Conservation (phyloP, 2,329 filamentous ascomycete species). For the Aspergillus glaucus region DNA sequence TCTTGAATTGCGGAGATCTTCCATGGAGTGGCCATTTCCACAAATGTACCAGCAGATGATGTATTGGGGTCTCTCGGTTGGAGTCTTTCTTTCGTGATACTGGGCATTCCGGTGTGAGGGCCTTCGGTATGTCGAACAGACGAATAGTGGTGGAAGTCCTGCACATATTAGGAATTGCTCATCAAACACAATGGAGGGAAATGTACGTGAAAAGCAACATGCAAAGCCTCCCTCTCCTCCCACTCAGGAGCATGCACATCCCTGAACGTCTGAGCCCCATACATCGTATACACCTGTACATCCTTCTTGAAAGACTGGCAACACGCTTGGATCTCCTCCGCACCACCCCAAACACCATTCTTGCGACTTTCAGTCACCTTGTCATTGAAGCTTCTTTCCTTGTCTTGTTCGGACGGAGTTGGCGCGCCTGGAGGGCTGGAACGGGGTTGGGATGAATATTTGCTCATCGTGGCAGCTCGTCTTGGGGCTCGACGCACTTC, state of each 20-base stretch:
- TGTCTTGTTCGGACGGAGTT: conserved; percentile 45
- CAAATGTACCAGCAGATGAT: conserved; percentile 7
- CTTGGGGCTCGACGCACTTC: conserved; percentile 54
- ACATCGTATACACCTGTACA: conserved; percentile 53
- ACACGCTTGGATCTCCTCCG: conserved; percentile 63
- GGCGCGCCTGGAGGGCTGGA: conserved; percentile 39
- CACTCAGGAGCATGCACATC: conserved; percentile 37
- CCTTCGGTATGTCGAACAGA: conserved; percentile 57
- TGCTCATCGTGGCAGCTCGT: conserved; percentile 38
- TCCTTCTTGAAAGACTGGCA: conserved; percentile 55
- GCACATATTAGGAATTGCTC: conserved; percentile 12
- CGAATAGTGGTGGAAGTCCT: conserved; percentile 62
- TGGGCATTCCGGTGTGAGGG: conserved; percentile 51
- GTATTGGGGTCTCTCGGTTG: background rate
- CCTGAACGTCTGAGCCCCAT: conserved; percentile 38
- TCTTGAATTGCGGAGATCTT: conserved; percentile 50
- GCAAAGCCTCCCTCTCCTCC: conserved; percentile 37
- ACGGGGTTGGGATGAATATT: conserved; percentile 45
- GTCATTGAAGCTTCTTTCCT: conserved; percentile 52
- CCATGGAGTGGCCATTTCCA: conserved; percentile 46
- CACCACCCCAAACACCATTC: conserved; percentile 58
- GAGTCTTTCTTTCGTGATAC: conserved; percentile 33
- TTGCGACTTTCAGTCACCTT: conserved; percentile 56
- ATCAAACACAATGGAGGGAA: background rate
- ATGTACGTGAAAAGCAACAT: conserved; percentile 60